Evolutionary conservation across 2,329 filamentous ascomycete genomes (phyloP).

Genomic region (Akanthomyces lecanii): DNA sequence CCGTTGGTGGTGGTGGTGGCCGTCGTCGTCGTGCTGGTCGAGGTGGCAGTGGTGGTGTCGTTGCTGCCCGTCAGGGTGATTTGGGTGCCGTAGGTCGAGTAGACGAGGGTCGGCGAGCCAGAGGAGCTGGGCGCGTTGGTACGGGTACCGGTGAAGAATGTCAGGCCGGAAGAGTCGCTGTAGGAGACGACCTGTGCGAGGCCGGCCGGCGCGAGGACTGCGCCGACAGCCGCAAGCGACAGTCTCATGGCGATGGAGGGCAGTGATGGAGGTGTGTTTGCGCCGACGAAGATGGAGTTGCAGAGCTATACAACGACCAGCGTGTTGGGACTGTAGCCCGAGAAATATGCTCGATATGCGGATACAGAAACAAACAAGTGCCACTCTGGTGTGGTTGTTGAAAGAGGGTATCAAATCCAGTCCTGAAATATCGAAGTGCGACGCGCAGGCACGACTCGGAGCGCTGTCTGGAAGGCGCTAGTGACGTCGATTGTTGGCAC

Average conservation of each 20-base stretch:
- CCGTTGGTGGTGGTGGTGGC: conserved; percentile 26
- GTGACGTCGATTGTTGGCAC: not conserved
- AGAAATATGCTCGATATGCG: not conserved
- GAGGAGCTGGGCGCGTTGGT: conserved; percentile 35
- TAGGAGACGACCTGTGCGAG: conserved; percentile 25
- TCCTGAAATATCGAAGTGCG: not conserved
- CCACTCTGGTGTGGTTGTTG: not conserved
- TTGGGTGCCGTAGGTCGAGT: conserved; percentile 40
- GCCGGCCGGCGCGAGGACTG: conserved; percentile 1
- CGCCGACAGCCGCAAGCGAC: not conserved
- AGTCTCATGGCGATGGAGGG: conserved; percentile 4
- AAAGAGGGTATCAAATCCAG: not conserved
- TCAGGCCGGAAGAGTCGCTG: conserved; percentile 31
- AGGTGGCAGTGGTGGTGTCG: conserved; percentile 31
- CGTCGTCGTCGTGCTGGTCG: conserved; percentile 28
- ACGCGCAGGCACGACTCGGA: not conserved
- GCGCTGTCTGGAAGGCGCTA: not conserved
- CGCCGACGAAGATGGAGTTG: not conserved
- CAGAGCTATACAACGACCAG: not conserved
- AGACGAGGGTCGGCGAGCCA: conserved; percentile 41
- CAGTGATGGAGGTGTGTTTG: not conserved
- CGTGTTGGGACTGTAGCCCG: not conserved
- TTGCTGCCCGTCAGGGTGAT: conserved; percentile 36
- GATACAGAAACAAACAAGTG: not conserved
- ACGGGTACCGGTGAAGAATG: conserved; percentile 35